A percentile compares a stretch with the other conserved stretches of the same genome.
phyloP scores from a whole-genome alignment of 2,329 filamentous ascomycete species.

The Epichloe sibirici region DNA sequence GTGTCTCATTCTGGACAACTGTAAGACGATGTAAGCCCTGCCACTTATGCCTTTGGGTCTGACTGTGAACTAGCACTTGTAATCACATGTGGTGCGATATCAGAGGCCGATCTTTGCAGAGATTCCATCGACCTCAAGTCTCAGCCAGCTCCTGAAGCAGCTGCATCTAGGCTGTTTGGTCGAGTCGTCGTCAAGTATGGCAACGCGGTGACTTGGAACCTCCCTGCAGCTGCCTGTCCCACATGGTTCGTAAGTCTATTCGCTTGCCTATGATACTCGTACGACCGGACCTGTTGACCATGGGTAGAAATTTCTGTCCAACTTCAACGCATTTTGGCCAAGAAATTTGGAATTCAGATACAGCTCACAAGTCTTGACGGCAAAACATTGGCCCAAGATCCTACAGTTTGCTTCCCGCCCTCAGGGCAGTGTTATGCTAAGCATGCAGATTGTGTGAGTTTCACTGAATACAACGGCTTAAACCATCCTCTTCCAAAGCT shows the following conservation, averaged over 20 bases:
- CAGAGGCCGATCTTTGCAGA: slow-evolving; percentile 20
- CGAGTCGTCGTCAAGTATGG: slow-evolving; percentile 24
- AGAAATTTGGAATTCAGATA: slow-evolving; percentile 23
- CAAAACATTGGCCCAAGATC: slow-evolving; percentile 18
- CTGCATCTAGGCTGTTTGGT: slow-evolving; percentile 7
- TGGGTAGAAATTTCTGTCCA: slow-evolving; percentile 24
- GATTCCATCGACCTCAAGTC: slow-evolving; percentile 19
- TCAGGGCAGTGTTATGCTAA: slow-evolving; percentile 13
- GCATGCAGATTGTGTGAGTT: slow-evolving; percentile 12
- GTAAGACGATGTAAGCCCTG: slow-evolving; percentile 15
- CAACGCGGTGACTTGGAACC: slow-evolving; percentile 24
- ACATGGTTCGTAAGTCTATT: slow-evolving; percentile 31
- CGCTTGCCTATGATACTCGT: not conserved
- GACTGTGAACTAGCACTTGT: slow-evolving; percentile 18
- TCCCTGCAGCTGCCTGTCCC: slow-evolving; percentile 26
- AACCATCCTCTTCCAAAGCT: not conserved
- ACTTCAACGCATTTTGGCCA: slow-evolving; percentile 33
- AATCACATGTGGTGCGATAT: slow-evolving; percentile 29
- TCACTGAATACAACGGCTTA: not conserved
- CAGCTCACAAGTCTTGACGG: slow-evolving; percentile 16
- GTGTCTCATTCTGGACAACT: slow-evolving; percentile 32
- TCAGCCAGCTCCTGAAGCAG: slow-evolving; percentile 15
- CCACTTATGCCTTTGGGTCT: too few species aligned
- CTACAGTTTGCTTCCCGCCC: slow-evolving; percentile 15
- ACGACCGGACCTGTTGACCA: slow-evolving; percentile 4